Percentiles rank a stretch among this genome's conserved stretches.
These are phyloP conservation scores for Suillus americanus DNA, from an alignment of 768 basidiomycete species.

Conservation along the genomic window DNA sequence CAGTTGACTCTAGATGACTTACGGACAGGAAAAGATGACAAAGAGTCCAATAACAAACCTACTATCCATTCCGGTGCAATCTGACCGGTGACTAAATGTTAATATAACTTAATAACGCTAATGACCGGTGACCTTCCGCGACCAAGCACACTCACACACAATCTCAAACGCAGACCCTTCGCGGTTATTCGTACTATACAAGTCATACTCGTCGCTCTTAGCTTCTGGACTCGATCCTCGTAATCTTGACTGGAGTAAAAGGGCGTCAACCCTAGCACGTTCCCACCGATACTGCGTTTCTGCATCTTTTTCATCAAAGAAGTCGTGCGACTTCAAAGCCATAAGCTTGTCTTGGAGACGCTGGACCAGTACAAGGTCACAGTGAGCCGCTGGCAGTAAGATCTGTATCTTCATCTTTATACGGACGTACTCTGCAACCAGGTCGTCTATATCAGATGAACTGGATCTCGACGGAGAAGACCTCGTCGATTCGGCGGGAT, in stretches of 20 bases:
- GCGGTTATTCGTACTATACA: no score
- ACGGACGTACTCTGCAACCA: slow-evolving; percentile 60
- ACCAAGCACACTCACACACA: no score
- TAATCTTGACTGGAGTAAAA: slow-evolving; percentile 43
- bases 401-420: slow-evolving; percentile 56
- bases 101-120: no score
- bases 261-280: slow-evolving; percentile 47
- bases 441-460: slow-evolving; percentile 48
- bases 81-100: no score
- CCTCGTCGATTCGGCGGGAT: slow-evolving; percentile 18
- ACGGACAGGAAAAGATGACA: no score
- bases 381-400: slow-evolving; percentile 34
- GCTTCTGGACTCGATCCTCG: slow-evolving; percentile 27
- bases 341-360: slow-evolving; percentile 47
- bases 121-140: no score
- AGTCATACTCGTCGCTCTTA: no score
- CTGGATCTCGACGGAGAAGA: slow-evolving; percentile 28
- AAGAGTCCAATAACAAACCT: no score
- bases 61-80: no score
- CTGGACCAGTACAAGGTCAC: slow-evolving; percentile 28
- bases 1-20: no score
- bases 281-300: slow-evolving; percentile 54
- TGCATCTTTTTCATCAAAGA: slow-evolving; percentile 71
- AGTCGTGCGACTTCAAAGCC: slow-evolving; percentile 54
- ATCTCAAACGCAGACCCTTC: no score